These are phyloP conservation scores for Ogataea allantospora DNA, from an alignment of 805 yeast genomes.

Conservation along the genomic window DNA sequence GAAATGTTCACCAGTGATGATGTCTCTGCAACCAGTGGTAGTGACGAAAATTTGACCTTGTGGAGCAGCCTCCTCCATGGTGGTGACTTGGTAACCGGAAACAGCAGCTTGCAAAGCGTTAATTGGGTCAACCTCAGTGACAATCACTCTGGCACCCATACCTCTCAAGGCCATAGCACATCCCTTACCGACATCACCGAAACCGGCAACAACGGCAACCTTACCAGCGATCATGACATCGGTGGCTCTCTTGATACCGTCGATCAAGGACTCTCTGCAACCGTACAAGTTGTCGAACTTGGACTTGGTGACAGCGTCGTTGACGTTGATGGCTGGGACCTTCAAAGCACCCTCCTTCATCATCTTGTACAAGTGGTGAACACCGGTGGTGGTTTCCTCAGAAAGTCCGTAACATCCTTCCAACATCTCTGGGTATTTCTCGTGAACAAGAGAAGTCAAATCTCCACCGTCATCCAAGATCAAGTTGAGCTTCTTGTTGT, in stretches of 20 bases:
- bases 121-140: constrained; percentile 97
- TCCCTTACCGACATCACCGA: constrained; percentile 99
- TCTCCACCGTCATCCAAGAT: constrained; percentile 99
- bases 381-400: constrained; percentile 99
- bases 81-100: constrained; percentile 95
- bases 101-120: constrained; percentile 99
- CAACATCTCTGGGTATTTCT: constrained; percentile 97
- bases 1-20: constrained; percentile 87
- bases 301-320: constrained; percentile 98
- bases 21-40: constrained; percentile 99
- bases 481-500: constrained; percentile 89
- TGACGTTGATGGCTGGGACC: constrained; percentile 99
- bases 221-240: constrained; percentile 99
- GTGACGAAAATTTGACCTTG: constrained; percentile 97
- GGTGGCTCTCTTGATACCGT: constrained; percentile 99
- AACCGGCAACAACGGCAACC: constrained; percentile 98
- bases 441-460: constrained; percentile 93
- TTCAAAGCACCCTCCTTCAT: constrained; percentile 81
- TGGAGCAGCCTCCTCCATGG: constrained; percentile 91
- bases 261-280: constrained; percentile 97
- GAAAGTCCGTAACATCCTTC: constrained; percentile 92
- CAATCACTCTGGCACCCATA: constrained; percentile 98
- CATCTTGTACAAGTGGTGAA: constrained; percentile 97
- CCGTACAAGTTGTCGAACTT: constrained; percentile 99
- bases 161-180: constrained; percentile 98